phyloP scores from a whole-genome alignment of 2,329 filamentous ascomycete genomes.

The Emydomyces testavorans region DNA sequence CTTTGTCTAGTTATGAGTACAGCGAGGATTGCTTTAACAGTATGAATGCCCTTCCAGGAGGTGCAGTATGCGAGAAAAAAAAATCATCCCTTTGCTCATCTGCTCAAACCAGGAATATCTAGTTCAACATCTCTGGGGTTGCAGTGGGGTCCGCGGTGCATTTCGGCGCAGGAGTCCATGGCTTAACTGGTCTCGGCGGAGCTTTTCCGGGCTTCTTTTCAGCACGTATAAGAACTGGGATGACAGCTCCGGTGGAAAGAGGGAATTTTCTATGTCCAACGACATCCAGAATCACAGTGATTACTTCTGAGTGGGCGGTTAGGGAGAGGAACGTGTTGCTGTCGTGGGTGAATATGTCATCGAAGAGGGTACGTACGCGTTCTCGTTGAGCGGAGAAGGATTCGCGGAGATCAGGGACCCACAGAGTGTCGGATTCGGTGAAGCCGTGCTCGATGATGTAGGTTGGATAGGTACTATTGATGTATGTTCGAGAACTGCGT shows the following conservation, averaged over 20 bases:
- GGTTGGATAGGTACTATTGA: conserved; percentile 39
- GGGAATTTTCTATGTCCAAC: conserved; percentile 38
- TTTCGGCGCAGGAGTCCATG: conserved; percentile 1
- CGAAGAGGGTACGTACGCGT: conserved; percentile 38
- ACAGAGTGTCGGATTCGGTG: conserved; percentile 44
- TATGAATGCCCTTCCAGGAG: no score
- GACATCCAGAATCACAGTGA: conserved; percentile 41
- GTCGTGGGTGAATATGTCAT: conserved; percentile 44
- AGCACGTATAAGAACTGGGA: conserved; percentile 41
- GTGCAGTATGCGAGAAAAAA: neutral
- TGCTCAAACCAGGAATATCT: neutral
- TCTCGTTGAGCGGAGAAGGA: conserved; percentile 39
- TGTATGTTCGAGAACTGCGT: conserved; percentile 40
- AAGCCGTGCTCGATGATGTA: conserved; percentile 46
- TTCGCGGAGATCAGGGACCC: conserved; percentile 40
- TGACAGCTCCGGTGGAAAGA: conserved; percentile 41
- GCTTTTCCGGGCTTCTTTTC: conserved; percentile 21
- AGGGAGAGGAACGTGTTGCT: conserved; percentile 41
- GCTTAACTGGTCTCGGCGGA: neutral
- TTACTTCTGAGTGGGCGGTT: conserved; percentile 49
- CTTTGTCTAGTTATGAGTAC: no score
- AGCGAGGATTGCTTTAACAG: no score
- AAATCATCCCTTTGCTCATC: neutral
- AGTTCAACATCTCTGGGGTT: neutral
- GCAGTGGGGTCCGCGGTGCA: neutral